Base-by-base conservation (phyloP, 306 rosid genomes). In the Sicyos baderoa region DNA sequence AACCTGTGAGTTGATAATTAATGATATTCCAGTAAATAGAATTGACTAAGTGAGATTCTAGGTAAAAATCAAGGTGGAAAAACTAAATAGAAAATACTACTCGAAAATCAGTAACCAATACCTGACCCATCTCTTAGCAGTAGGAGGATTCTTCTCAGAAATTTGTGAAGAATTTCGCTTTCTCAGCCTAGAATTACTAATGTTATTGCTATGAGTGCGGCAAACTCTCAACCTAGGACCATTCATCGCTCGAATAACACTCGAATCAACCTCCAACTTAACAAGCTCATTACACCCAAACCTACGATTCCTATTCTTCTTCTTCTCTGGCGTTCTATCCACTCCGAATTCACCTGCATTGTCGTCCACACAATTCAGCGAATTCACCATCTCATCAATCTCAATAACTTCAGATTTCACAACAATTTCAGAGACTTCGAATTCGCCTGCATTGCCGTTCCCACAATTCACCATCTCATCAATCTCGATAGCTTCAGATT, bases 61-160 rank as follows among this genome's bases (percentile, higher is more conserved):
- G 70, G 18, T n/a, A 47, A 23, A 42, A 57, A 14, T 16, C 22
- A 58, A 29, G 23, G 25, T 56, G 35, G 22, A n/a, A 44, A 13
- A 44, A 44, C 1, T 22, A 22, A 0, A 52, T 10, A 21, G 54
- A 5, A 69, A n/a, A 63, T 42, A 12, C 70, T 40, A 19, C 53
- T 52, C 9, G 17, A 51, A 70, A 52, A 52, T 53, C 73, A 66
- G 71, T 14, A 66, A 66, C 40, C 37, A 66, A 14, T 63, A 93
- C 99, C 82, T 77, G 62, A 85, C 85, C 99, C 99, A 93, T 88
- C 81, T 81, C 89, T 85, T 93, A 21, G 77, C 72, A 4, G 82
- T 6, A 55, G 83, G 81, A 23, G 87, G 81, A 44, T 69, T 12
- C 72, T 78, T 89, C 2, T 80, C 82, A 9, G 55, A 48, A 69